phyloP scores from a whole-genome alignment of 345 rosid genomes.

The Durio zibethinus region DNA sequence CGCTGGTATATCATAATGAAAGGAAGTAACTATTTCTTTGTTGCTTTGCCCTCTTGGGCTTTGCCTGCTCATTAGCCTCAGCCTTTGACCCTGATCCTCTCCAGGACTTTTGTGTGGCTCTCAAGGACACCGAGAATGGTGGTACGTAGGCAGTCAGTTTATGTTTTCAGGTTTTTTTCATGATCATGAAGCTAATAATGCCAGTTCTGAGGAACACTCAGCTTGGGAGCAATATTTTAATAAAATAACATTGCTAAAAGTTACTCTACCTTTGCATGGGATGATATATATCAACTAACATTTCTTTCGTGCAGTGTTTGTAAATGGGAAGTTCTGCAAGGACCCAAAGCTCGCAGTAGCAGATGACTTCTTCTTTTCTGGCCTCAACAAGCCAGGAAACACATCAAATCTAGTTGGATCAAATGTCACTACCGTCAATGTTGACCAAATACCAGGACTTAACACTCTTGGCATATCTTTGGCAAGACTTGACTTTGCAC shows the following conservation, averaged over 20 bases:
- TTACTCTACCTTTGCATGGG: too few relatives aligned
- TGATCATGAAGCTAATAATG: neutral
- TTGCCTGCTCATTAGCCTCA: neutral
- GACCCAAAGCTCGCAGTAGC: constrained; percentile 17
- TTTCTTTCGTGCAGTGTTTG: constrained; percentile 9
- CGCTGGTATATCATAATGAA: neutral
- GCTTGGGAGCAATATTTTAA: neutral
- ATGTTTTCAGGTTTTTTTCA: neutral
- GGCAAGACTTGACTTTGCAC: constrained; percentile 22
- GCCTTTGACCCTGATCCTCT: constrained; percentile 13
- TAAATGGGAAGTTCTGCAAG: constrained; percentile 16
- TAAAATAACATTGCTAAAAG: too few relatives aligned
- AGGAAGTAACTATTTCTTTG: neutral
- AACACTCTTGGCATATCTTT: constrained; percentile 26
- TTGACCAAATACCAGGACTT: constrained; percentile 20
- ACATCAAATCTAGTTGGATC: constrained; percentile 16
- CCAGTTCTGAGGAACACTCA: neutral
- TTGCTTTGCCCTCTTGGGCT: neutral
- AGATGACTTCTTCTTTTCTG: constrained; percentile 22
- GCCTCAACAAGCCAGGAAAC: constrained; percentile 16
- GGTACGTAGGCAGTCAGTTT: neutral
- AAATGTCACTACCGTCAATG: constrained; percentile 6
- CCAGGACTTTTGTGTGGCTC: constrained; percentile 11
- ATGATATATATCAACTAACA: too few relatives aligned
- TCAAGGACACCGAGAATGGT: neutral